These are phyloP conservation scores for Rubia yunnanensis DNA, from an alignment of 257 asterid genomes.

Conservation along the genomic window DNA sequence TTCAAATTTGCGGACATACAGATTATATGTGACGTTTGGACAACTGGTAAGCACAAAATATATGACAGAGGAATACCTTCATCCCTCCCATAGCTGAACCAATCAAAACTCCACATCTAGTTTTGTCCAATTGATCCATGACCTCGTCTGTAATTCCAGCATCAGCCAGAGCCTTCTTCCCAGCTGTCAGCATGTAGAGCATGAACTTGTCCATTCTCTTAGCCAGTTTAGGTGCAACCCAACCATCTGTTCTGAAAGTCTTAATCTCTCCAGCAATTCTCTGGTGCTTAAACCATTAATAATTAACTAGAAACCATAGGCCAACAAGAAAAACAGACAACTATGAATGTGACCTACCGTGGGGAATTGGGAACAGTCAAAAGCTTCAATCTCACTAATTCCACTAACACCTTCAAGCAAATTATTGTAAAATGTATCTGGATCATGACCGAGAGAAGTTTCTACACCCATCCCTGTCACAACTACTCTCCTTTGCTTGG, in stretches of 20 bases:
- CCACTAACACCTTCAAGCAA: conserved; percentile 91
- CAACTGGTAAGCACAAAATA: background rate
- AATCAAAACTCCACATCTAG: conserved; percentile 78
- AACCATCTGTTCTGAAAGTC: conserved; percentile 81
- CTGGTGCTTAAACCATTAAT: conserved; percentile 32
- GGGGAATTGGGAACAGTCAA: conserved; percentile 80
- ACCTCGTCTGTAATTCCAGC: conserved; percentile 72
- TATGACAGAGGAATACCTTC: conserved; percentile 41
- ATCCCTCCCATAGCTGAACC: conserved; percentile 99
- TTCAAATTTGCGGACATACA: background rate
- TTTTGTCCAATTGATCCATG: conserved; percentile 62
- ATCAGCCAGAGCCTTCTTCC: conserved; percentile 89
- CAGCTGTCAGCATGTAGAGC: conserved; percentile 96
- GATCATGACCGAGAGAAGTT: conserved; percentile 77
- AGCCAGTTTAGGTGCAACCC: conserved; percentile 88
- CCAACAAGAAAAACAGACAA: conserved; percentile 9
- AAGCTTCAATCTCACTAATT: conserved; percentile 77
- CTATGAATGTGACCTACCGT: conserved; percentile 45
- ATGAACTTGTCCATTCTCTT: conserved; percentile 92
- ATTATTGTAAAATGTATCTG: conserved; percentile 66
- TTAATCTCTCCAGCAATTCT: conserved; percentile 98
- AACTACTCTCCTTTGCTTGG: conserved; percentile 80
- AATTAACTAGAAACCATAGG: conserved; percentile 17
- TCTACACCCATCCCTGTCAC: conserved; percentile 97
- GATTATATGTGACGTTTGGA: background rate